Base-by-base conservation (phyloP, 179 eudicot species). In the Carnegiea gigantea region DNA sequence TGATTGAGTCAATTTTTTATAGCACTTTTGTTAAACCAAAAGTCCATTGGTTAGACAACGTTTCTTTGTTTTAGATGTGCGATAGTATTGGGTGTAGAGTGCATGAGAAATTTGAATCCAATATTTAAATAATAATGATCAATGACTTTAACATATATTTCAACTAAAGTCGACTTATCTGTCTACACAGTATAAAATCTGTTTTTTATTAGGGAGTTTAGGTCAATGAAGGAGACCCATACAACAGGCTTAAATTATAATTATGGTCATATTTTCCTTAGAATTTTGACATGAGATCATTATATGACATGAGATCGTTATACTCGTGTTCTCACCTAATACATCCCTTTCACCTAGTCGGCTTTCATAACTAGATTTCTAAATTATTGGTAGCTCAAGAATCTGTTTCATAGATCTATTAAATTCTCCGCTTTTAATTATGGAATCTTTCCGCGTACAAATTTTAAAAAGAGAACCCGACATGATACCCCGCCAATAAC, bases 401-500 rank as follows among this genome's bases (percentile, higher is more conserved):
- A 40, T 72, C 30, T 72, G 53, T 51, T 40, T 43, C 76, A 71
- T 46, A 43, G 6, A 72, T 40, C 76, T 15, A 72, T 72, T 8
- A 11, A 21, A 57, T 62, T 21, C 28, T 30, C 44, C 54, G 43
- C 38, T 40, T 33, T 33, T 33, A 33, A 33, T 33, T 15, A 18
- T 40, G 28, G 51, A 43, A 46, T 72, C 4, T 28, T 43, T 20
- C 9, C n/a, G 1, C 62, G 20, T 20, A 40, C 23, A 72, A 12
- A 33, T 72, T 18, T 0, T 11, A 57, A 57, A 57, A 15, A 38
- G 36, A 18, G 4, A 20, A 26, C 17, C 33, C n/a, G 3, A 79
- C 28, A n/a, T 43, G 70, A 78, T 9, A 24, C 77, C 59, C 64
- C 14, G 12, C 82, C 80, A 76, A 80, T 76, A 71, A 60, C 49